Percentiles rank a stretch among this genome's conserved stretches.
phyloP scores from a whole-genome alignment of 345 rosid genomes.

The Aquilaria malaccensis region DNA sequence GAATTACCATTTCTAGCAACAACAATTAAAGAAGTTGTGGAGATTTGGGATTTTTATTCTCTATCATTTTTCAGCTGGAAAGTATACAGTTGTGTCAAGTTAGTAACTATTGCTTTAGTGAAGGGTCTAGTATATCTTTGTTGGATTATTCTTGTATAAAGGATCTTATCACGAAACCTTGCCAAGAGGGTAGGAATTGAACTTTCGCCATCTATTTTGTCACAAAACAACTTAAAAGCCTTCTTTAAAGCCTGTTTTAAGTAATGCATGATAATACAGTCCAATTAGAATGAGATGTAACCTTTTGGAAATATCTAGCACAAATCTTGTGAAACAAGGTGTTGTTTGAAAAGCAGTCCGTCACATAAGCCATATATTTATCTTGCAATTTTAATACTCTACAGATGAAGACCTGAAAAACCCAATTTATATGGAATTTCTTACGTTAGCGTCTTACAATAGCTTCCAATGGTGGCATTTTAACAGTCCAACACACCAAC shows the following conservation, averaged over 20 bases:
- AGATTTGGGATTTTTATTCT: no score
- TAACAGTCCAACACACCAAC: slow-evolving; percentile 75
- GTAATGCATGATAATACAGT: neutral
- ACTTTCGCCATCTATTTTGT: slow-evolving; percentile 46
- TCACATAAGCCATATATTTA: slow-evolving; percentile 50
- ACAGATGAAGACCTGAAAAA: slow-evolving; percentile 56
- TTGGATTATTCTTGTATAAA: slow-evolving; percentile 46
- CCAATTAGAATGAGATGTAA: no score
- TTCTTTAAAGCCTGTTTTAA: slow-evolving; percentile 50
- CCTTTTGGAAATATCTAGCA: neutral
- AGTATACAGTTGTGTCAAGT: no score
- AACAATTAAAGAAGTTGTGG: no score
- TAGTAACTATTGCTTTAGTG: no score
- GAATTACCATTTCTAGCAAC: no score
- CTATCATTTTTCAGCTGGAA: no score
- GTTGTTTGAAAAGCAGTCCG: slow-evolving; percentile 55
- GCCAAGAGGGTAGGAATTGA: slow-evolving; percentile 61
- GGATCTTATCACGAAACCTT: slow-evolving; percentile 56
- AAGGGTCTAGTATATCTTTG: no score
- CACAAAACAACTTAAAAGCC: slow-evolving; percentile 66
- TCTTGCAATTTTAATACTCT: slow-evolving; percentile 62
- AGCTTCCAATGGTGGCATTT: slow-evolving; percentile 3
- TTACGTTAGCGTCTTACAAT: neutral
- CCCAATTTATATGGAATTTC: slow-evolving; percentile 3
- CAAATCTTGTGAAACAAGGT: slow-evolving; percentile 56